Base-by-base conservation (phyloP, 805 yeast species). In the Kodamaea lidongshanica region DNA sequence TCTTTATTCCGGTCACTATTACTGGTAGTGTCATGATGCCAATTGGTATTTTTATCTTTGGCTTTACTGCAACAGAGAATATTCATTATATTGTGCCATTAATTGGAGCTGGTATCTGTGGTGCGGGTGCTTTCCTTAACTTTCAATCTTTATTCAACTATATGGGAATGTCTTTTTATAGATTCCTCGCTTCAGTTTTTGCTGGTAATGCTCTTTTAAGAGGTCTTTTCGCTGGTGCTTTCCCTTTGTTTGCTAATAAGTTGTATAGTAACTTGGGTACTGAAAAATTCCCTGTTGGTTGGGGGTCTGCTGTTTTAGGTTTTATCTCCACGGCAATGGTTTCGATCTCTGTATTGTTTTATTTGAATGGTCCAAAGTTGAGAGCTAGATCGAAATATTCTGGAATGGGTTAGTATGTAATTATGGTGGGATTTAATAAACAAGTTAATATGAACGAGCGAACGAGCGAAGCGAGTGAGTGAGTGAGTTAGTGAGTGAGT, bases 211-310 rank as follows among this genome's bases (percentile, higher is more conserved):
- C 60, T 21, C 52, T 75, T 15, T 61, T 65, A 37, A 65, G 82
- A 32, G 58, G 73, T 5, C 52, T 53, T 3, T 64, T 69, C 40
- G 82, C 78, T 1, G 72, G 74, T 38, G 71, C 67, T 3, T 77
- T 77, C 60, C 82, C 83, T 23, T 59, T 81, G 30, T 79, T 81
- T 50, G 80, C 82, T 5, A 46, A 61, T 21, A 70, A 72, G 19
- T 65, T 81, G 72, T 81, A 68, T 47, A 54, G 60, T 32, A 67
- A 72, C 41, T 54, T 72, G 32, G 67, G 66, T 6, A 64, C 67
- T 27, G 16, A 31, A 2, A 64, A 59, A 23, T 77, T 57, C 45
- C 80, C 81, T 2, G 73, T 71, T 11, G 79, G 63, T 3, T 76
- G 79, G 79, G 81, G 79, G 2, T 39, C 70, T 1, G 44, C 65